Conservation (phyloP, 2,329 filamentous ascomycete genomes). For the Stemphylium vesicarium region DNA sequence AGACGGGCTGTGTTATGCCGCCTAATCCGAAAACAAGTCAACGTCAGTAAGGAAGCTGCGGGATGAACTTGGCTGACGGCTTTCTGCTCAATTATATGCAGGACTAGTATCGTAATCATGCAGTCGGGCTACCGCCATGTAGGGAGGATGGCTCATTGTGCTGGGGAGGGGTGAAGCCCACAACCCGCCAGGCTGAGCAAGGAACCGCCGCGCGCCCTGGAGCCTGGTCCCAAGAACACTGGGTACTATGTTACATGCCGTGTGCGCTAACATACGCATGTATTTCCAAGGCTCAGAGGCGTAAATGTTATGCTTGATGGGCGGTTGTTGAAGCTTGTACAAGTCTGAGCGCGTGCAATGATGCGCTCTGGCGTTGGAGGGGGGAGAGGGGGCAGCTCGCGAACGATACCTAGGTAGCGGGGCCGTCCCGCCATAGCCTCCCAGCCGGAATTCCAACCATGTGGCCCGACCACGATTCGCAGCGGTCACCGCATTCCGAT, state of each 20-base stretch:
- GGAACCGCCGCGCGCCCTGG: no score
- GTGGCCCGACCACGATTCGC: not conserved
- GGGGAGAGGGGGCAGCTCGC: not conserved
- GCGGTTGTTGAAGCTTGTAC: not conserved
- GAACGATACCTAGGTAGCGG: not conserved
- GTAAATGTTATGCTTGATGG: not conserved
- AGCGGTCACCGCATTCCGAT: not conserved
- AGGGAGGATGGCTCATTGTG: slow-evolving; percentile 2
- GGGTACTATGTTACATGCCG: not conserved
- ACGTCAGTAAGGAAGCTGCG: slow-evolving; percentile 4
- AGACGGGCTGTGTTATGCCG: slow-evolving; percentile 28
- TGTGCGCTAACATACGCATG: not conserved
- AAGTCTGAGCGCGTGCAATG: not conserved
- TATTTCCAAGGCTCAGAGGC: not conserved
- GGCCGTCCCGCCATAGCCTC: not conserved
- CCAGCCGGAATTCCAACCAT: not conserved
- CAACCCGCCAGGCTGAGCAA: not conserved
- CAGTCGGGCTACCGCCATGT: slow-evolving; percentile 14
- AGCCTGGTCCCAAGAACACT: not conserved
- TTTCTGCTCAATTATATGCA: slow-evolving; percentile 15
- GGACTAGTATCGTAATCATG: slow-evolving; percentile 20
- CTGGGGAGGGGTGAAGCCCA: not conserved
- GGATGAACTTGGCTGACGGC: slow-evolving; percentile 18
- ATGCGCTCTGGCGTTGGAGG: not conserved
- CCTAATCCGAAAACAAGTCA: slow-evolving; percentile 11